These are phyloP conservation scores for Hemileccinum impolitum DNA, from an alignment of 768 basidiomycete genomes.

Conservation along the genomic window DNA sequence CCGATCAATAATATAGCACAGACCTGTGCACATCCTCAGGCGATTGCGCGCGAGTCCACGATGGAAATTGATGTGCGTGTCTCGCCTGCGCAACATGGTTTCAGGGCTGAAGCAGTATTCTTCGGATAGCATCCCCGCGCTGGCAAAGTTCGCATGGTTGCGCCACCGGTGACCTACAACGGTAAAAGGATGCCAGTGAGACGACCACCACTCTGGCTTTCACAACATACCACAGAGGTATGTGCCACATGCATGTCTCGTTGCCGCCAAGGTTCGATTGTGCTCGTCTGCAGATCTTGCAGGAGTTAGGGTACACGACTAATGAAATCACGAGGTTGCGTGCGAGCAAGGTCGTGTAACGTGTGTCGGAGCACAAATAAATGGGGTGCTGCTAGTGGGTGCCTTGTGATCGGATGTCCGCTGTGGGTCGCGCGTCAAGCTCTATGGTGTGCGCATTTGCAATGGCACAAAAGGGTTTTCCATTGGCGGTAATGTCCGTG, in stretches of 20 bases:
- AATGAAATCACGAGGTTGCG: slow-evolving; percentile 43
- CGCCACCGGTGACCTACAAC: slow-evolving; percentile 79
- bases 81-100: slow-evolving; percentile 30
- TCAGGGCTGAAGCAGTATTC: slow-evolving; percentile 11
- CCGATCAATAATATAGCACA: slow-evolving; percentile 91
- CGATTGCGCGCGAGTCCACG: slow-evolving; percentile 68
- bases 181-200: slow-evolving; percentile 72
- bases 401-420: slow-evolving; percentile 22
- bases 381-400: slow-evolving; percentile 14
- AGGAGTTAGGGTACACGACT: slow-evolving; percentile 41
- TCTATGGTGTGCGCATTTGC: slow-evolving; percentile 24
- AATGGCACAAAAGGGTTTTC: slow-evolving; percentile 23
- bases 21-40: slow-evolving; percentile 88
- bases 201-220: slow-evolving; percentile 82
- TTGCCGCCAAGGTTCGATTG: not conserved
- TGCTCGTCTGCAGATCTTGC: slow-evolving; percentile 34
- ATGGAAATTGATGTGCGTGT: slow-evolving; percentile 72
- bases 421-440: slow-evolving; percentile 24
- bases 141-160: slow-evolving; percentile 74
- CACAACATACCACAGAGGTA: slow-evolving; percentile 80
- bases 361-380: slow-evolving; percentile 15
- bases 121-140: slow-evolving; percentile 62
- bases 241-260: slow-evolving; percentile 10
- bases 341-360: slow-evolving; percentile 39
- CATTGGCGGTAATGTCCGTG: slow-evolving; percentile 16